Evolutionary conservation across 352 stramenopile genomes (phyloP), one percentile per base, ranked within the genome.

Genomic region (Pythium grandisporangium): DNA sequence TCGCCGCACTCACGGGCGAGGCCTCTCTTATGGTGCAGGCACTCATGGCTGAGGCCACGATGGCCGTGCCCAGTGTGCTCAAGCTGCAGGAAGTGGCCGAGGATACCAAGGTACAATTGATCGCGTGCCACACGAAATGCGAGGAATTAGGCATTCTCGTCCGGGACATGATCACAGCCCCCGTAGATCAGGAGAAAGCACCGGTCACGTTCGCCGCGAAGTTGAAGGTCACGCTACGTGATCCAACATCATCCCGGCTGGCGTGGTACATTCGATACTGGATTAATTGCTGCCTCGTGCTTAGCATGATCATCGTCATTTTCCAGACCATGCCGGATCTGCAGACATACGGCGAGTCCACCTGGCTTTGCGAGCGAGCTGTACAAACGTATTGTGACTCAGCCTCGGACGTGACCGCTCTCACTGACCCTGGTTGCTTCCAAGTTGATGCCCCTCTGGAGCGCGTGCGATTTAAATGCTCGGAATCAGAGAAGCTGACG

Each of bases 291-390:
- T 82, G 68, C 43, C 63, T 80, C n/a, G 61, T 86, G 20, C 63
- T 72, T 16, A 83, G 70, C 53, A 84, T 89, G 64, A 58, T 82
- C 51, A 61, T 84, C 29, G 69, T 88, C n/a, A 57, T 84, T 21
- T 74, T 84, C 34, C 67, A 88, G 45, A 88, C 75, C 14, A 85
- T 88, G 72, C 75, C 75, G 1, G 75, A 88, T 19, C 45, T 88
- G 23, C 75, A 88, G 35, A 77, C 67, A 10, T 86, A 83, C 48
- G 72, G 72, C 23, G 70, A 85, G 19, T 12, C 57, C 10, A 84
- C 72, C 7, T 59, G 61, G 16, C 46, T 86, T 35, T 88, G 75
- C 32, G 75, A 88, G 44, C 57, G 58, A 11, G 56, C 63, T 6
- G 75, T 84, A 10, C 29, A 78, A 37, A 32, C 36, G 5, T 88